A percentile compares a stretch with the other conserved stretches of the same genome.
phyloP scores from a whole-genome alignment of 257 asterid genomes.

The Plantago ovata region DNA sequence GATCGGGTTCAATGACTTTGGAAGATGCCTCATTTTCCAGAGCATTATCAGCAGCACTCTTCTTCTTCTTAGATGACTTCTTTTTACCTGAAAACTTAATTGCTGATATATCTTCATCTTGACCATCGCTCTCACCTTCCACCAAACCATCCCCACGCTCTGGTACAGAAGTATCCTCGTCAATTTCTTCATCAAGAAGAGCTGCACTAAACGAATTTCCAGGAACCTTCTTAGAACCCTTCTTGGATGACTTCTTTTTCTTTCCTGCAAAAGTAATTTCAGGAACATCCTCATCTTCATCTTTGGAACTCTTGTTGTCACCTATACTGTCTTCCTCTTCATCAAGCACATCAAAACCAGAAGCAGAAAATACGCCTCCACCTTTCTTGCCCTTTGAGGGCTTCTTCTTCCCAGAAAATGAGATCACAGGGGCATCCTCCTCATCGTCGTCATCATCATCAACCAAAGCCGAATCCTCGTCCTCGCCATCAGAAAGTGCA shows the following conservation, averaged over 20 bases:
- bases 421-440: constrained; percentile 40
- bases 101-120: constrained; percentile 43
- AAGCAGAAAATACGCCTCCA: constrained; percentile 27
- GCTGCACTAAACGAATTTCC: constrained; percentile 38
- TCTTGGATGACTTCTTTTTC: constrained; percentile 67
- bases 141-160: constrained; percentile 30
- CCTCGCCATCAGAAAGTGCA: constrained; percentile 35
- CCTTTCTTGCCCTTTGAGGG: constrained; percentile 58
- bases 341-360: constrained; percentile 46
- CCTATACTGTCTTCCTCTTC: constrained; percentile 38
- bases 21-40: constrained; percentile 34
- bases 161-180: constrained; percentile 35
- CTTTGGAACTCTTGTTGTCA: constrained; percentile 40
- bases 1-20: constrained; percentile 28
- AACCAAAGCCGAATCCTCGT: constrained; percentile 36
- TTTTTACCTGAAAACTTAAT: constrained; percentile 73
- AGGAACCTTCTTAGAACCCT: constrained; percentile 41
- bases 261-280: constrained; percentile 57
- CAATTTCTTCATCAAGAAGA: constrained; percentile 45
- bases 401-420: constrained; percentile 67
- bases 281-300: constrained; percentile 44
- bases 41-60: constrained; percentile 28
- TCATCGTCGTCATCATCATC: constrained; percentile 35
- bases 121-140: constrained; percentile 38
- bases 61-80: constrained; percentile 80